phyloP scores from a whole-genome alignment of 2,329 filamentous ascomycete genomes.

The Trichoderma afroharzianum region DNA sequence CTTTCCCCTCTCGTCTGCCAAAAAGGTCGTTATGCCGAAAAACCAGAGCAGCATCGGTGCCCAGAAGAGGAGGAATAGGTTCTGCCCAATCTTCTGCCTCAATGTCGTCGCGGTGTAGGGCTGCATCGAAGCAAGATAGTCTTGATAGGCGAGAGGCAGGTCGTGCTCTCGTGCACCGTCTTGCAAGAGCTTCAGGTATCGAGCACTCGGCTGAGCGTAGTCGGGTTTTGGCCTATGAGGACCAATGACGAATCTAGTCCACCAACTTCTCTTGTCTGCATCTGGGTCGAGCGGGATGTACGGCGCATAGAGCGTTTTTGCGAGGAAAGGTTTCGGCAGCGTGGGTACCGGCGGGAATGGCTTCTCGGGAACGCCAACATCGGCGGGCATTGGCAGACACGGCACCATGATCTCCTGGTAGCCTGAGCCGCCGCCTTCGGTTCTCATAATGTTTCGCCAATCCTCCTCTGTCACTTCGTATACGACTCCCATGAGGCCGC shows the following conservation, averaged over 20 bases:
- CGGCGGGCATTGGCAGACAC: slow-evolving; percentile 65
- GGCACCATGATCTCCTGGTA: slow-evolving; percentile 81
- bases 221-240: slow-evolving; percentile 58
- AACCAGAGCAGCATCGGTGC: slow-evolving; percentile 52
- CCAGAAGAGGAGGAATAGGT: slow-evolving; percentile 59
- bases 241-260: slow-evolving; percentile 43
- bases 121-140: slow-evolving; percentile 65
- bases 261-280: slow-evolving; percentile 40
- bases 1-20: slow-evolving; percentile 64
- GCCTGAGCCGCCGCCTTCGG: slow-evolving; percentile 80
- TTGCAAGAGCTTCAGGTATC: slow-evolving; percentile 78
- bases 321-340: slow-evolving; percentile 65
- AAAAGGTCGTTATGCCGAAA: slow-evolving; percentile 39
- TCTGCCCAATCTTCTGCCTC: slow-evolving; percentile 63
- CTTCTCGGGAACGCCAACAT: slow-evolving; percentile 58
- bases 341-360: slow-evolving; percentile 53
- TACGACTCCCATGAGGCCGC: slow-evolving; percentile 85
- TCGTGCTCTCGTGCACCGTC: slow-evolving; percentile 75
- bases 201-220: slow-evolving; percentile 77
- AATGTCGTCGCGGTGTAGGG: slow-evolving; percentile 67
- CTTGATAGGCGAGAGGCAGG: slow-evolving; percentile 74
- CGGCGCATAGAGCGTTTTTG: slow-evolving; percentile 79
- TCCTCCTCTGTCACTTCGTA: slow-evolving; percentile 87
- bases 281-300: slow-evolving; percentile 36
- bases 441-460: slow-evolving; percentile 81